Percentiles rank a stretch among this genome's conserved stretches.
Conservation (phyloP, 139 green algal species). For the Pleodorina starrii region DNA sequence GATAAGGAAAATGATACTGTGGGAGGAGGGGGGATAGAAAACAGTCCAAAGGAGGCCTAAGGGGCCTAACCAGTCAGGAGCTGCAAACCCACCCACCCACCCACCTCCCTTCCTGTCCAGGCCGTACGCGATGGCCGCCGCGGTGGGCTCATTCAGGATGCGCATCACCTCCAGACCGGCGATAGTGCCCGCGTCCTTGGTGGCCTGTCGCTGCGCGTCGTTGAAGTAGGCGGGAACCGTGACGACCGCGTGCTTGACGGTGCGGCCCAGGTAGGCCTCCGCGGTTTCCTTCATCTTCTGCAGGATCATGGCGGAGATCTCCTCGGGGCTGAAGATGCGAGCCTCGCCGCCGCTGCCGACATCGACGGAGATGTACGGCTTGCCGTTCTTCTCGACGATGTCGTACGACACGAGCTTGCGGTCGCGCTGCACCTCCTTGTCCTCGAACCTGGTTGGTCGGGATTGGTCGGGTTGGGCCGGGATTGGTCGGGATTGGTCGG, state of each 20-base stretch:
- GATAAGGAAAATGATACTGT: too few species aligned
- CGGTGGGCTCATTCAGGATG: conserved; percentile 99
- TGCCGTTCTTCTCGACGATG: conserved; percentile 92
- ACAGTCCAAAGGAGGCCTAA: too few species aligned
- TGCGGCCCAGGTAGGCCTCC: conserved; percentile 90
- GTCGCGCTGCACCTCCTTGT: conserved; percentile 97
- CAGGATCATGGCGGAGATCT: conserved; percentile 98
- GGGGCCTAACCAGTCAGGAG: too few species aligned
- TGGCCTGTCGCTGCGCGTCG: conserved; percentile 93
- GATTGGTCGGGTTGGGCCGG: neutral
- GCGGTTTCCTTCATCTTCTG: conserved; percentile 96
- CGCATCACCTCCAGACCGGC: conserved; percentile 93
- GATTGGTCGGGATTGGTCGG: neutral
- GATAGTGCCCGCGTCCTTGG: conserved; percentile 93
- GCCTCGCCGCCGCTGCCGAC: conserved; percentile 55
- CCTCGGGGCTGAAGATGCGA: conserved; percentile 93
- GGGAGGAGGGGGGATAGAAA: too few species aligned
- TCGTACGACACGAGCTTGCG: conserved; percentile 98
- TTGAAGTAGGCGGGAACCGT: conserved; percentile 99
- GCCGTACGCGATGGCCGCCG: conserved; percentile 96
- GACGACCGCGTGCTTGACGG: conserved; percentile 90
- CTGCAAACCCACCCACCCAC: too few species aligned
- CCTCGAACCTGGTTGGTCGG: conserved; percentile 80
- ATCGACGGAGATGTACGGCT: conserved; percentile 94
- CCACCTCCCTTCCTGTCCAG: conserved; percentile 94